Conservation (phyloP, 2,329 filamentous ascomycete genomes). For the Monilinia polystroma region DNA sequence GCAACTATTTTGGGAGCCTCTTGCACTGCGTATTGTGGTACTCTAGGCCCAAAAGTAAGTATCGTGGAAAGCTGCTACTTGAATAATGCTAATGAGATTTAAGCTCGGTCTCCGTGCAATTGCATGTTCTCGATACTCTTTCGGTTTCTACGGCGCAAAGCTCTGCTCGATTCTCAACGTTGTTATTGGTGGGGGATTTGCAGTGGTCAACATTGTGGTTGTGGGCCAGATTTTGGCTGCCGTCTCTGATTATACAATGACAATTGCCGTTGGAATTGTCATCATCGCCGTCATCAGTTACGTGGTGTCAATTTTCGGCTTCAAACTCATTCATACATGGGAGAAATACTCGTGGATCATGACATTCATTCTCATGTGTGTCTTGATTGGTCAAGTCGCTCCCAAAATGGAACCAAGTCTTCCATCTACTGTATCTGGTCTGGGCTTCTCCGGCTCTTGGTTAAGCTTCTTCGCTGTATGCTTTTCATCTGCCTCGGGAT, state of each 20-base stretch:
- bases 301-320: conserved; percentile 39
- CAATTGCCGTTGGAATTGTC: conserved; percentile 43
- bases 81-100: neutral
- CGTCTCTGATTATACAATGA: conserved; percentile 43
- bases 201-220: conserved; percentile 48
- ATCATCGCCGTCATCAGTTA: conserved; percentile 38
- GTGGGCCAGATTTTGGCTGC: conserved; percentile 42
- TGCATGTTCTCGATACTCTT: conserved; percentile 47
- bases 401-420: conserved; percentile 45
- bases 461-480: conserved; percentile 36
- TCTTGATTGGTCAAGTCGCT: conserved; percentile 49
- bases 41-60: conserved; percentile 45
- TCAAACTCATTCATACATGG: conserved; percentile 47
- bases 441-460: conserved; percentile 40
- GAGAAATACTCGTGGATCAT: conserved; percentile 51
- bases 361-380: conserved; percentile 48
- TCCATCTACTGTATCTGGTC: conserved; percentile 39
- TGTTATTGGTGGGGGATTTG: conserved; percentile 45
- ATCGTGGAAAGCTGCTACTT: neutral
- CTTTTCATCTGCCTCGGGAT: conserved; percentile 37
- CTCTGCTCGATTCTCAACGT: conserved; percentile 49
- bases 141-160: conserved; percentile 52
- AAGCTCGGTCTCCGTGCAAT: conserved; percentile 46
- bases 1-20: conserved; percentile 45
- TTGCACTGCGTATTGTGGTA: conserved; percentile 45